Evolutionary conservation across 805 yeast genomes (phyloP), one percentile per base, ranked within the genome.

Genomic region (Candida ficus): DNA sequence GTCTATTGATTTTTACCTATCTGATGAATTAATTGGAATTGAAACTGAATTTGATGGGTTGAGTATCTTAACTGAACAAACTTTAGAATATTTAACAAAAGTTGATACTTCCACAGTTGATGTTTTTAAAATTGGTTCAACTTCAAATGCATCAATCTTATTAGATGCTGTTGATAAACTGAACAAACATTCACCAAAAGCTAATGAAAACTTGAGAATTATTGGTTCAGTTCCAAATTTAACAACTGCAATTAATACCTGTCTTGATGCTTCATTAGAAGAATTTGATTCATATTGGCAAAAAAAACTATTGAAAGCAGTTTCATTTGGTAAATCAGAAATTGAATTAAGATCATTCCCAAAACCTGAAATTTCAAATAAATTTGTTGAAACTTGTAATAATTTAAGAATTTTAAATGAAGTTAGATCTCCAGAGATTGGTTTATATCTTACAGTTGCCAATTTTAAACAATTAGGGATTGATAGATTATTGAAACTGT

Each of bases 211-310:
- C 45, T 67, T 90, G 26, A 69, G 73, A 60, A 57, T 76, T 43
- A 67, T 81, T 46, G 63, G 76, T 47, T 29, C 61, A 12, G 71
- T 74, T 23, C 63, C 66, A 14, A 52, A 65, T 16, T 61, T 85
- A 19, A 56, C 61, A 0, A 62, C 63, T 3, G 96, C 96, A 1
- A 80, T 91, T 1, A 70, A 71, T 26, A 75, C 72, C 16, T 86
- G 96, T 56, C 71, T 89, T 4, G 62, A 71, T 2, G 95, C 95
- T 0, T 83, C 96, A 1, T 60, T 77, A 4, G 81, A 79, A 40
- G 98, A 91, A 52, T 78, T 87, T 51, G 87, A 80, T 45, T 73
- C 84, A 0, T 66, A 69, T 38, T 75, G 90, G 82, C 99, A 93
- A 53, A 89, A 88, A 57, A 76, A 75, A 37, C 63, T 91, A 9